Base-by-base conservation (phyloP, 23 red algal genomes). In the Pyropia yezoensis region DNA sequence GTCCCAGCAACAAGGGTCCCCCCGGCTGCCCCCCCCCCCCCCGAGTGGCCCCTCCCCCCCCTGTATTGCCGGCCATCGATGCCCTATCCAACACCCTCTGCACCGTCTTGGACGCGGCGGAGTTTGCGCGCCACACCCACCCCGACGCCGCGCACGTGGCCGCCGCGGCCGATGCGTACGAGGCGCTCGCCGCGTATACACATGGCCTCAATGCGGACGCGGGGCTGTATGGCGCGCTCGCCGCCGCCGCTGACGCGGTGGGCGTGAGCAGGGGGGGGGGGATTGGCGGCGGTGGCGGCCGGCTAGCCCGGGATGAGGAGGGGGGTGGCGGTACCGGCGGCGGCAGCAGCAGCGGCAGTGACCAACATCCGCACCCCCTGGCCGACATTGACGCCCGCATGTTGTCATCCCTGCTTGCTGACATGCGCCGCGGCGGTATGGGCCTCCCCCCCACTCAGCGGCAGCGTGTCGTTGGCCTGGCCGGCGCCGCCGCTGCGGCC, bases 61-160 rank as follows among this genome's bases (percentile, higher is more conserved):
- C 55, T 3, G 68, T 91, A 7, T 68, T 98, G 3, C 75, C 88
- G 50, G 34, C 58, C 33, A 88, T 96, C 59, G 94, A 98, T 59
- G 78, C 77, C 26, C 65, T 98, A 18, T 98, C 94, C 15, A 77
- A 98, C 32, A 74, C 77, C 50, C 80, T 98, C 11, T 98, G 94
- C 65, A 49, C 21, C 21, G 94, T 98, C 8, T 59, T 98, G 14
- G 94, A 98, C 69, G 71, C 74, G 39, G 82, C 88, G 7, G 94
- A 98, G 73, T 80, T 98, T 18, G 80, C 75, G 59, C 54, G 94
- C 62, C 79, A 98, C 33, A 74, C 91, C 27, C 85, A 89, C 24
- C 85, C 94, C 23, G 94, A 98, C 13, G 75, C 85, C 21, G 83
- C 77, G 3, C 82, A 83, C 67, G 82, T 80, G 30, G 61, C 69